phyloP scores from a whole-genome alignment of 2,329 filamentous ascomycete genomes.

The Rugonectria rugulosa region DNA sequence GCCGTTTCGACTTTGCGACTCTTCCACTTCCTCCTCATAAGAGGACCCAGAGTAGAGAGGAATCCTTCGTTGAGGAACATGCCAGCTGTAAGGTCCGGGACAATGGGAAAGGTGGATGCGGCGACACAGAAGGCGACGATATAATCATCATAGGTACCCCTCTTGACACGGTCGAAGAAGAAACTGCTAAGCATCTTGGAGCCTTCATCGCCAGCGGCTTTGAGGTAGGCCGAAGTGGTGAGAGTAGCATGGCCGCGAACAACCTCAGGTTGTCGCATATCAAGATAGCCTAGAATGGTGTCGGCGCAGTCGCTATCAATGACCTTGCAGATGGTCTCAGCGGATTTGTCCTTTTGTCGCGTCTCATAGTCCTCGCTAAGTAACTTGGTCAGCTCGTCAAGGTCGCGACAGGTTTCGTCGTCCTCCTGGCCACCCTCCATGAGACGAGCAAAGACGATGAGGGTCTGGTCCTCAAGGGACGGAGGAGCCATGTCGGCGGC shows the following conservation, averaged over 20 bases:
- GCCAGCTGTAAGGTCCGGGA: conserved; percentile 75
- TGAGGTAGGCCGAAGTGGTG: conserved; percentile 83
- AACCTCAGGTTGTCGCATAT: conserved; percentile 77
- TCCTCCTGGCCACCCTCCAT: conserved; percentile 92
- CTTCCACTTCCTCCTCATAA: conserved; percentile 83
- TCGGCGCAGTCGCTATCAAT: conserved; percentile 81
- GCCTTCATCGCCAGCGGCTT: conserved; percentile 76
- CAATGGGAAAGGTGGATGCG: conserved; percentile 84
- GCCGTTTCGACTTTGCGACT: conserved; percentile 86
- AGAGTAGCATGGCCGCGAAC: conserved; percentile 84
- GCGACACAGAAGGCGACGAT: conserved; percentile 95
- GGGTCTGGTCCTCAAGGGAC: conserved; percentile 68
- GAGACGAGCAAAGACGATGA: conserved; percentile 83
- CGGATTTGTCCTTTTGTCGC: conserved; percentile 51
- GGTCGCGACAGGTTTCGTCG: conserved; percentile 68
- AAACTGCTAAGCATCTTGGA: conserved; percentile 75
- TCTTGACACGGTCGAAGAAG: conserved; percentile 74
- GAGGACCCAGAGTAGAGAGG: conserved; percentile 74
- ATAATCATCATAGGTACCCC: conserved; percentile 85
- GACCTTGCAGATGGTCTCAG: conserved; percentile 63
- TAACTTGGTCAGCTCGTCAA: conserved; percentile 66
- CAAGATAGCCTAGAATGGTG: conserved; percentile 84
- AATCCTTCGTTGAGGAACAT: conserved; percentile 93
- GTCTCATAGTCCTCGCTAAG: conserved; percentile 62
- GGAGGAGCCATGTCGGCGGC: conserved; percentile 23